Percentiles rank a stretch among this genome's conserved stretches.
phyloP scores from a whole-genome alignment of 805 yeast genomes.

The Nakazawaea pomicola region DNA sequence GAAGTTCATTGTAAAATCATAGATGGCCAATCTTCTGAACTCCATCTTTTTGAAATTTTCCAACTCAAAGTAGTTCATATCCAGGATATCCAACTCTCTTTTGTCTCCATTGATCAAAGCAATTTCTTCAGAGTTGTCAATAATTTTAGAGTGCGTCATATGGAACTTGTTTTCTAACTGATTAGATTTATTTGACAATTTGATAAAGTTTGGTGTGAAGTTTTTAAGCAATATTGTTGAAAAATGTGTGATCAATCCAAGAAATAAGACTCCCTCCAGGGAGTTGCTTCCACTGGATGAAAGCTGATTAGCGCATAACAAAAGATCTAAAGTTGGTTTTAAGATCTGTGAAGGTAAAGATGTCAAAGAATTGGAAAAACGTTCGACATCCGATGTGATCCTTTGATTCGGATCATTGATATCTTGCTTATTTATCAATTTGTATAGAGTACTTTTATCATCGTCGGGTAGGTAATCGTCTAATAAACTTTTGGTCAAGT shows the following conservation, averaged over 20 bases:
- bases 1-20: conserved; percentile 82
- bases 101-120: conserved; percentile 80
- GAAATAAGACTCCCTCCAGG: conserved; percentile 71
- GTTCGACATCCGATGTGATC: conserved; percentile 72
- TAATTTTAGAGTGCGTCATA: conserved; percentile 75
- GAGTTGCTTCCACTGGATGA: conserved; percentile 60
- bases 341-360: conserved; percentile 76
- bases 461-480: conserved; percentile 67
- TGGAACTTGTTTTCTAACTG: conserved; percentile 82
- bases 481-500: conserved; percentile 60
- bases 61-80: conserved; percentile 73
- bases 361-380: conserved; percentile 67
- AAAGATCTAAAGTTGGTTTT: conserved; percentile 76
- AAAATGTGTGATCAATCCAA: conserved; percentile 76
- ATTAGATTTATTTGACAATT: conserved; percentile 68
- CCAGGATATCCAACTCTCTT: conserved; percentile 72
- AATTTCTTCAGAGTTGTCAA: conserved; percentile 77
- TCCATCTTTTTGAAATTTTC: conserved; percentile 75
- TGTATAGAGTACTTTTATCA: conserved; percentile 67
- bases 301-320: conserved; percentile 76
- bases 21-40: conserved; percentile 64
- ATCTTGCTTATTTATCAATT: conserved; percentile 50
- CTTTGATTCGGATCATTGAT: conserved; percentile 79
- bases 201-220: conserved; percentile 88
- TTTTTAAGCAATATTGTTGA: conserved; percentile 70